A percentile compares a stretch with the other conserved stretches of the same genome.
These are phyloP conservation scores for Aphanomyces astaci DNA, from an alignment of 352 stramenopile species.

Conservation along the genomic window DNA sequence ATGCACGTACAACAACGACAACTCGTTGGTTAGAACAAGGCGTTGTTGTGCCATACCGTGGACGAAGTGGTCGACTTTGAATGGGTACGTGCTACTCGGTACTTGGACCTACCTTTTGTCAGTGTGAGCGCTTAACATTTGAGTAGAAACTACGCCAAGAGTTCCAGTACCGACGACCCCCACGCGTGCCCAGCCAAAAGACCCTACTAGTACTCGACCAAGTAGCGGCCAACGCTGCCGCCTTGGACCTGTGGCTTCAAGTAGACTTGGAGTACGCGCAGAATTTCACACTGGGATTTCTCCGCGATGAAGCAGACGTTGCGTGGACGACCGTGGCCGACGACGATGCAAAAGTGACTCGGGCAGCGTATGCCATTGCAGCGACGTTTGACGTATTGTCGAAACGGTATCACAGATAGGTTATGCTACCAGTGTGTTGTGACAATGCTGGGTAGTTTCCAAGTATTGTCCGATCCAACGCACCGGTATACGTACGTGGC, in stretches of 20 bases:
- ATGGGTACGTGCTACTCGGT: conserved; percentile 1
- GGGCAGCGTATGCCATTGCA: conserved; percentile 13
- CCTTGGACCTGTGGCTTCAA: conserved; percentile 6
- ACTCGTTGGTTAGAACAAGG: conserved; percentile 19
- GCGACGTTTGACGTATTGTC: conserved; percentile 1
- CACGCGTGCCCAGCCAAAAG: neutral
- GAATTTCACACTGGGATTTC: neutral
- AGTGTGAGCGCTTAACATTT: neutral
- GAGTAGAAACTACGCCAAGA: conserved; percentile 2
- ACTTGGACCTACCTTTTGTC: too few relatives aligned
- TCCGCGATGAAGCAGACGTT: neutral
- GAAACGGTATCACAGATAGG: conserved; percentile 5
- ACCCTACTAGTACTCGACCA: conserved; percentile 3
- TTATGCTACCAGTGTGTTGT: too few relatives aligned
- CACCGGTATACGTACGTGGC: conserved; percentile 17
- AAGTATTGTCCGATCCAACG: conserved; percentile 8
- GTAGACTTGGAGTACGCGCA: conserved; percentile 20
- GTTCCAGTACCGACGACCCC: neutral
- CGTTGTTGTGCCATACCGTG: conserved; percentile 13
- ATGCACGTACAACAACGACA: too few relatives aligned
- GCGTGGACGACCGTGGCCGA: neutral
- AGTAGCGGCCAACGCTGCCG: neutral
- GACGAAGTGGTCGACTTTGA: conserved; percentile 23
- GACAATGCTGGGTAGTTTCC: conserved; percentile 21
- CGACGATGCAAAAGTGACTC: conserved; percentile 12